Evolutionary conservation across 768 basidiomycete genomes (phyloP).

Genomic region (Trametes cubensis): DNA sequence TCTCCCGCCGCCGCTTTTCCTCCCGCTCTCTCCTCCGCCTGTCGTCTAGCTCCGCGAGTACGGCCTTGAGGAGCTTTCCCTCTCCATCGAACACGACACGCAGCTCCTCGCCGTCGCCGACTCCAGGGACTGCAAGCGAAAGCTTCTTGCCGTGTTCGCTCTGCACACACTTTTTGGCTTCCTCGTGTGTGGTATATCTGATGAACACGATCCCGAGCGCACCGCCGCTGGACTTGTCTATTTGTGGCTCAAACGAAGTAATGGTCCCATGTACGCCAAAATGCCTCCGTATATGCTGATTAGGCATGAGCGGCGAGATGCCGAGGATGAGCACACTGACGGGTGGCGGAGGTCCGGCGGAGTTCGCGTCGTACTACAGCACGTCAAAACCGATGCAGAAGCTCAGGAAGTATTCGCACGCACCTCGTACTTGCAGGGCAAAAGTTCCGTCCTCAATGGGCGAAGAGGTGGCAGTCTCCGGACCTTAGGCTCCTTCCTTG

Average conservation of each 20-base stretch:
- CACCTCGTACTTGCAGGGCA: slow-evolving; percentile 60
- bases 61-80: slow-evolving; percentile 61
- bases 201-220: slow-evolving; percentile 83
- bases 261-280: slow-evolving; percentile 67
- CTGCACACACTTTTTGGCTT: slow-evolving; percentile 68
- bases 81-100: slow-evolving; percentile 82
- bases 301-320: slow-evolving; percentile 72
- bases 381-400: not conserved
- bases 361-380: slow-evolving; percentile 72
- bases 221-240: slow-evolving; percentile 78
- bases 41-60: slow-evolving; percentile 65
- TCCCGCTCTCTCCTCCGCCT: slow-evolving; percentile 49
- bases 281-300: slow-evolving; percentile 62
- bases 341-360: slow-evolving; percentile 72
- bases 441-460: slow-evolving; percentile 43
- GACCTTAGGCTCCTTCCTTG: slow-evolving; percentile 49
- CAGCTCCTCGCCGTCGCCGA: slow-evolving; percentile 61
- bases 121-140: slow-evolving; percentile 39
- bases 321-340: slow-evolving; percentile 71
- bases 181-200: slow-evolving; percentile 62
- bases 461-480: slow-evolving; percentile 33
- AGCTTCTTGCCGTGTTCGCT: slow-evolving; percentile 68
- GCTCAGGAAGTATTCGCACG: slow-evolving; percentile 26
- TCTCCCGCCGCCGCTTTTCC: slow-evolving; percentile 48
- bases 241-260: slow-evolving; percentile 70